Evolutionary conservation across 352 stramenopile species (phyloP).

Genomic region (Globisporangium cystogenes): DNA sequence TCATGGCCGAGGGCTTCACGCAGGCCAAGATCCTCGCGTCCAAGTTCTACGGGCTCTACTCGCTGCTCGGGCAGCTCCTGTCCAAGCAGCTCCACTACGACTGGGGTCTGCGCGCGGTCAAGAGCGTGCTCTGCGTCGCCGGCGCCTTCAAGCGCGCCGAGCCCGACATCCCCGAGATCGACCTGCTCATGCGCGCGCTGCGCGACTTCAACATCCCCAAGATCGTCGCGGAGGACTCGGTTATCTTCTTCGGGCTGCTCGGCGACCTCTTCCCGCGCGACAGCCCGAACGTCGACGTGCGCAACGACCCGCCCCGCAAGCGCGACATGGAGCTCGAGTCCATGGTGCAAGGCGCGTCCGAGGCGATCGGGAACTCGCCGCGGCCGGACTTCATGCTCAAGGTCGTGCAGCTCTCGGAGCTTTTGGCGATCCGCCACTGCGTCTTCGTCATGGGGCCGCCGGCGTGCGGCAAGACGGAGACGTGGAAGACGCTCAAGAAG

Average conservation of each 20-base stretch:
- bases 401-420: slow-evolving; percentile 93
- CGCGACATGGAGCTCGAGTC: slow-evolving; percentile 91
- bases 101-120: slow-evolving; percentile 92
- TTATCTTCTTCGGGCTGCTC: slow-evolving; percentile 94
- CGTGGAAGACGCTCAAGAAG: slow-evolving; percentile 92
- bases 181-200: slow-evolving; percentile 94
- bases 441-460: slow-evolving; percentile 96
- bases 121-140: slow-evolving; percentile 93
- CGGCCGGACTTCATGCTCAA: slow-evolving; percentile 90
- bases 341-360: slow-evolving; percentile 77
- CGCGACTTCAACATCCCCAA: slow-evolving; percentile 97
- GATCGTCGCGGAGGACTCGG: slow-evolving; percentile 93
- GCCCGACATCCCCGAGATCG: slow-evolving; percentile 90
- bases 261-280: slow-evolving; percentile 93
- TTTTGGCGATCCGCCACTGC: slow-evolving; percentile 94
- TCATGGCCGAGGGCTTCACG: slow-evolving; percentile 96
- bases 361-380: slow-evolving; percentile 78
- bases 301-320: slow-evolving; percentile 90
- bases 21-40: slow-evolving; percentile 92
- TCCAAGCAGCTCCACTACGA: slow-evolving; percentile 96
- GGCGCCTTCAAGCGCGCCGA: slow-evolving; percentile 93
- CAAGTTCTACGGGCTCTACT: slow-evolving; percentile 97
- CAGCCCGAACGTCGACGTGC: slow-evolving; percentile 79
- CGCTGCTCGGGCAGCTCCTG: slow-evolving; percentile 89
- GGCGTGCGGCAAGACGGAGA: slow-evolving; percentile 93